A percentile compares a stretch with the other conserved stretches of the same genome.
Conservation (phyloP, 2,329 filamentous ascomycete genomes). For the Lomentospora prolificans region DNA sequence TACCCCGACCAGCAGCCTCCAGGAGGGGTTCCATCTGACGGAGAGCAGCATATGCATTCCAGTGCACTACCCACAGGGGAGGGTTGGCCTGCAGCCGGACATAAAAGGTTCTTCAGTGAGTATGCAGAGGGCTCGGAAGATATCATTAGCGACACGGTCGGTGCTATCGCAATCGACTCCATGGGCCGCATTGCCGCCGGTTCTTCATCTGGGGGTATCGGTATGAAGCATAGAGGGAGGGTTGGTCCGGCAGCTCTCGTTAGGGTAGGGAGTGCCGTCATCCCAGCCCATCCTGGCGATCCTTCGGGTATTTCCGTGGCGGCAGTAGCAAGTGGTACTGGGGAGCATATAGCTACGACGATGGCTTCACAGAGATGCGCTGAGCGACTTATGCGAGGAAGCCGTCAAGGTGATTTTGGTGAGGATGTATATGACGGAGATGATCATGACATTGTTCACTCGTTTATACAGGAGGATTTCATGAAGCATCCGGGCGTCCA, state of each 20-base stretch:
- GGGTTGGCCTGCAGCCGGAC: background rate
- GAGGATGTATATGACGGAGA: slow-evolving; percentile 58
- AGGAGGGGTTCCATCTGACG: background rate
- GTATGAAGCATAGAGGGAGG: slow-evolving; percentile 92
- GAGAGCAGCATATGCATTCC: background rate
- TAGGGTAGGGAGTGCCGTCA: slow-evolving; percentile 79
- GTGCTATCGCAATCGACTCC: slow-evolving; percentile 84
- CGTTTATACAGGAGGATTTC: slow-evolving; percentile 81
- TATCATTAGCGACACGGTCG: slow-evolving; percentile 82
- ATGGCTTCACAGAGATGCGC: slow-evolving; percentile 83
- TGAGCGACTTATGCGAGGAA: slow-evolving; percentile 68
- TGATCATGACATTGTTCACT: slow-evolving; percentile 63
- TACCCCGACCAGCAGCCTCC: background rate
- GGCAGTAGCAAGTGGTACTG: slow-evolving; percentile 84
- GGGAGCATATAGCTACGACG: slow-evolving; percentile 95
- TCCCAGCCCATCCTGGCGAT: slow-evolving; percentile 67
- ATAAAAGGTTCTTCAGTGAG: slow-evolving; percentile 1
- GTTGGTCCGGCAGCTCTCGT: slow-evolving; percentile 89
- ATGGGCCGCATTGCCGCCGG: slow-evolving; percentile 84
- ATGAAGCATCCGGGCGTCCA: slow-evolving; percentile 82
- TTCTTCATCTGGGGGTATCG: slow-evolving; percentile 93
- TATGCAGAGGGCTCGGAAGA: slow-evolving; percentile 23
- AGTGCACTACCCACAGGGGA: background rate
- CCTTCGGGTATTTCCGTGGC: slow-evolving; percentile 62
- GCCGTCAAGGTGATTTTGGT: slow-evolving; percentile 49